Evolutionary conservation across 345 rosid species (phyloP), one percentile per base, ranked within the genome.

Genomic region (Sisymbrium altissimum): DNA sequence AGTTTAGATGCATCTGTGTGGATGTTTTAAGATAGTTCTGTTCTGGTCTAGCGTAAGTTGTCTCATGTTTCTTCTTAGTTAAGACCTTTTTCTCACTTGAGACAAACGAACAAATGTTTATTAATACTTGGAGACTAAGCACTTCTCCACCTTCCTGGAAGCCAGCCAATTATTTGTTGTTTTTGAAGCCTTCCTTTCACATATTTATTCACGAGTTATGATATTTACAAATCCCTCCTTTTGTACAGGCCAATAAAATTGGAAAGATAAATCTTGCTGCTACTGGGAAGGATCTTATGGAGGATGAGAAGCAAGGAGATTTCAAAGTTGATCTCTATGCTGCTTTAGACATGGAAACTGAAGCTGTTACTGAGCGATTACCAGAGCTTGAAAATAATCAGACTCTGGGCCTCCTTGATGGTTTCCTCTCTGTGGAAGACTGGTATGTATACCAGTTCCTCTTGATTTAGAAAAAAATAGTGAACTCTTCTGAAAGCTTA

Each of bases 231-330:
- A 30, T 29, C 44, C 43, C 12, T 71, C 29, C 44, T 38, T 40
- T 45, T 78, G 10, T 80, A 75, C 80, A 92, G 99, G 99, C 99
- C 72, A 89, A 90, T 80, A 96, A 90, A 83, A 92, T 96, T 71
- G 99, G 99, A 46, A 92, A 83, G 80, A 92, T 96, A 84, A 96
- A 96, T 80, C 94, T 96, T 60, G 99, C 99, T 81, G 99, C 99
- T 44, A 92, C 90, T 44, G 99, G 99, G 73, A 96, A 90, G 84
- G 99, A 96, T 85, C 94, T 96, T 73, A 92, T 95, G 98, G 99
- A 96, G 68, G 99, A 96, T 39, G 99, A 96, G 78, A 96, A 96
- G 68, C 99, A 83, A 83, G 99, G 90, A 81, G 98, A 96, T 81
- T 92, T 96, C 64, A 88, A 89, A 4, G 55, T 90, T 70, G 99